A percentile compares a stretch with the other conserved stretches of the same genome.
Evolutionary conservation across 1,284 basidiomycete genomes (phyloP).

Genomic region (Irpex sp.): DNA sequence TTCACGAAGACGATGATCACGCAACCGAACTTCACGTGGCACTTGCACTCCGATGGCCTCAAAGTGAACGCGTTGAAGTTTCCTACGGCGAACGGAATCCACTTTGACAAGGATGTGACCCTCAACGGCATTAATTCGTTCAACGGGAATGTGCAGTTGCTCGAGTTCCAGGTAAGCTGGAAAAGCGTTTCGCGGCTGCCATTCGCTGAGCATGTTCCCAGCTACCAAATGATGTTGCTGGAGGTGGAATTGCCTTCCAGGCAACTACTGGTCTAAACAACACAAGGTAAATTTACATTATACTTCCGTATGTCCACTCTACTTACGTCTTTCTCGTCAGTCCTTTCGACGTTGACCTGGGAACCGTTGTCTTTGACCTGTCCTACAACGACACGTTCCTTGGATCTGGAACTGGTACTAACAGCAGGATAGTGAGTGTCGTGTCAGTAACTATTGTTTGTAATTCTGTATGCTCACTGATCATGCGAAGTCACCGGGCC

Average conservation of each 20-base stretch:
- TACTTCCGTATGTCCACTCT: background rate
- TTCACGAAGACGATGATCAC: constrained; percentile 66
- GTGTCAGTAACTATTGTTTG: constrained; percentile 2
- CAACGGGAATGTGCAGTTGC: constrained; percentile 49
- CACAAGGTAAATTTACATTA: constrained; percentile 44
- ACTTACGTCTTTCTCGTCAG: constrained; percentile 28
- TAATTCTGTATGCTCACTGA: background rate
- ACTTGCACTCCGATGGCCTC: constrained; percentile 53
- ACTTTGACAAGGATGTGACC: constrained; percentile 56
- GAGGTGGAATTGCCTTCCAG: constrained; percentile 65
- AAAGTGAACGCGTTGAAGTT: constrained; percentile 68
- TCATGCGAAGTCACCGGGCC: constrained; percentile 41
- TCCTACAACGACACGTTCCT: constrained; percentile 58
- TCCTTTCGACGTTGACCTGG: constrained; percentile 69
- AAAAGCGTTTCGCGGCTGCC: background rate
- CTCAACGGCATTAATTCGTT: constrained; percentile 70
- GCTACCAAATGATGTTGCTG: constrained; percentile 68
- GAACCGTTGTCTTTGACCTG: constrained; percentile 65
- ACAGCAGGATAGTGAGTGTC: constrained; percentile 47
- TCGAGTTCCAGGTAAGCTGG: constrained; percentile 46
- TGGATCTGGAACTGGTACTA: constrained; percentile 51
- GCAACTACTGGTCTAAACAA: constrained; percentile 61
- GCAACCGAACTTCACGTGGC: constrained; percentile 70
- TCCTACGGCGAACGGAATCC: constrained; percentile 57
- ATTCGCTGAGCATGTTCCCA: background rate